phyloP scores from a whole-genome alignment of 1,139 yeast genomes.

The Suhomyces yuchorum region DNA sequence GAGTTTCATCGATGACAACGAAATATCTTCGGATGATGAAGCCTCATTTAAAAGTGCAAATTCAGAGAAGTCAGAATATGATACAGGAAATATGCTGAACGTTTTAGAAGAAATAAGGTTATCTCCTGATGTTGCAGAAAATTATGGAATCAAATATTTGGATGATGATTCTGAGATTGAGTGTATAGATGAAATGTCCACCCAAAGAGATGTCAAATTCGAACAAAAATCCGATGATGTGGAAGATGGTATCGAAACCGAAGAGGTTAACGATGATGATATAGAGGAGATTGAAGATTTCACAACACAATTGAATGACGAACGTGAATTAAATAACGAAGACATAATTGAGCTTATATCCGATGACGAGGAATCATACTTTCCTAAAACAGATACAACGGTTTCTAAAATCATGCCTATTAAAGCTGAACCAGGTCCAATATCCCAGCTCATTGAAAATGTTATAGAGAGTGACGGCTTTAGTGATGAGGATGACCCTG shows the following conservation, averaged over 20 bases:
- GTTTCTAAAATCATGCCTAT: conserved; percentile 7
- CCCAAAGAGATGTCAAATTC: conserved; percentile 8
- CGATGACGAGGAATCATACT: conserved; percentile 32
- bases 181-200: conserved; percentile 12
- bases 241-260: conserved; percentile 16
- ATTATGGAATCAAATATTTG: conserved; percentile 29
- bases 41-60: conserved; percentile 20
- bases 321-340: conserved; percentile 36
- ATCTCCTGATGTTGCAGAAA: conserved; percentile 36
- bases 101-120: conserved; percentile 32
- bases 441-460: conserved; percentile 9
- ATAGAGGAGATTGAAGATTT: conserved; percentile 35
- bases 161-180: conserved; percentile 15
- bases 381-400: conserved; percentile 1
- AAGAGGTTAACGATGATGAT: conserved; percentile 23
- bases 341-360: conserved; percentile 37
- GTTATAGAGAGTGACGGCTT: conserved; percentile 33
- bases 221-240: conserved; percentile 12
- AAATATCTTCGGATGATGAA: conserved; percentile 13
- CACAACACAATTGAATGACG: conserved; percentile 47
- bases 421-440: conserved; percentile 6
- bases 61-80: conserved; percentile 20
- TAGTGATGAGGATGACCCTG: conserved; percentile 43
- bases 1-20: conserved; percentile 39
- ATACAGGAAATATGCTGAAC: conserved; percentile 12